Evolutionary conservation across 495 filamentous ascomycete genomes (phyloP), one percentile per base, ranked within the genome.

Genomic region (Penicillium taxi): DNA sequence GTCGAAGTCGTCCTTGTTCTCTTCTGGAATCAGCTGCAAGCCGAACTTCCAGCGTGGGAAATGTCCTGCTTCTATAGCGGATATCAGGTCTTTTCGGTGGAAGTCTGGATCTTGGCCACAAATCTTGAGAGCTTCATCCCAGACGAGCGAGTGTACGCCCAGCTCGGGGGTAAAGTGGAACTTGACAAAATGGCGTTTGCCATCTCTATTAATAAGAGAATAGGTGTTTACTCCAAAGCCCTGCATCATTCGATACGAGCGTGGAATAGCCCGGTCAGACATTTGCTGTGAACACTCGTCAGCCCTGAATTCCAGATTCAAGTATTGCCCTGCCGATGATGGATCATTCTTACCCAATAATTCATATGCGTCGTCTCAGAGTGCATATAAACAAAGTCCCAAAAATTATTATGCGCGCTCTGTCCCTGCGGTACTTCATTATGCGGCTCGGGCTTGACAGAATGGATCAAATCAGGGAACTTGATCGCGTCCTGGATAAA

Each of bases 191-290:
- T 73, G 64, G 9, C 80, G 73, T 51, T 84, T 75, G 14, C 81
- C 82, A 35, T 83, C 66, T 29, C 69, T 73, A 44, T 91, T 90
- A 35, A 75, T 63, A 2, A 93, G 66, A 2, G 74, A 81, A 53
- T 71, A 93, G 0, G 87, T 91, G 53, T 93, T 88, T 38, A 93
- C 86, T 27, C 87, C 86, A 42, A 91, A 93, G 0, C 87, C 87
- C 52, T 93, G 82, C 82, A 93, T 90, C 84, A 90, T 91, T 16
- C 79, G 80, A 50, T 68, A 86, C 2, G 81, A 87, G 4, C 85
- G 74, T 13, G 87, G 87, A 36, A 90, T 90, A 20, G 69, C 76
- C 9, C 84, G 74, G 52, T 93, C 86, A 26, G 73, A 80, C 81
- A 84, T 82, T 32, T 79, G 66, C 84, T 59, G 50, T 12, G 35